Base-by-base conservation (phyloP, 2,329 filamentous ascomycete genomes). In the Beauveria brongniartii region DNA sequence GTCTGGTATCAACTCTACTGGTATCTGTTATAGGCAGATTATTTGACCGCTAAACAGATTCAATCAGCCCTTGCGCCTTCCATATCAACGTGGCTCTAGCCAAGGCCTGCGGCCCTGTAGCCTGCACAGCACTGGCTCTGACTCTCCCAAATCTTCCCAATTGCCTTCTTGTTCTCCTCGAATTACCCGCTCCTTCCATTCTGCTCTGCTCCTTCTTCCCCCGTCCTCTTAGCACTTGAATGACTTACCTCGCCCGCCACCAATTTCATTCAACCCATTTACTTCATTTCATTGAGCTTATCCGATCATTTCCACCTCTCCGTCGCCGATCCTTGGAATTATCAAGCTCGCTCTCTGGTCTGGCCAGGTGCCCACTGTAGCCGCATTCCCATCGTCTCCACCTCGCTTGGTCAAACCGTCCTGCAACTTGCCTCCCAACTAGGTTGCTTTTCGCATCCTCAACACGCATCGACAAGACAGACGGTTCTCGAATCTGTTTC, bases 391-490 rank as follows among this genome's bases (percentile, higher is more conserved):
- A 20, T 41, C 28, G 48, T 59, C 57, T 51, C 57, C 57, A 59
- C 57, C 57, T 59, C 48, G 57, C 50, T 26, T 59, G 48, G 57
- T 54, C 48, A 54, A 59, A 44, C 50, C 41, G 26, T 59, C 57
- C 50, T 53, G 57, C 57, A 41, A 59, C 48, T 48, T 44, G 28
- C 40, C 28, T 59, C 34, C 28, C 34, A 24, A 46, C 24, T 40
- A 8, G 20, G 5, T 50, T 50, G 55, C 30, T 50, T 55, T 55
- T 58, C n/a, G 30, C 55, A 50, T 48, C 44, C 41, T 40, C 55
- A 58, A 41, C 55, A 26, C 26, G 55, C 22, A 22, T 20, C 46
- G 40, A 16, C 30, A 41, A 26, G 10, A 22, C 14, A 20, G 22
- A 28, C 44, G 12, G 18, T 18, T n/a, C 41, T 55, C 12, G 16